These are phyloP conservation scores for Linnemannia hyalina DNA, from an alignment of 192 early-diverging fungal genomes.

Conservation along the genomic window DNA sequence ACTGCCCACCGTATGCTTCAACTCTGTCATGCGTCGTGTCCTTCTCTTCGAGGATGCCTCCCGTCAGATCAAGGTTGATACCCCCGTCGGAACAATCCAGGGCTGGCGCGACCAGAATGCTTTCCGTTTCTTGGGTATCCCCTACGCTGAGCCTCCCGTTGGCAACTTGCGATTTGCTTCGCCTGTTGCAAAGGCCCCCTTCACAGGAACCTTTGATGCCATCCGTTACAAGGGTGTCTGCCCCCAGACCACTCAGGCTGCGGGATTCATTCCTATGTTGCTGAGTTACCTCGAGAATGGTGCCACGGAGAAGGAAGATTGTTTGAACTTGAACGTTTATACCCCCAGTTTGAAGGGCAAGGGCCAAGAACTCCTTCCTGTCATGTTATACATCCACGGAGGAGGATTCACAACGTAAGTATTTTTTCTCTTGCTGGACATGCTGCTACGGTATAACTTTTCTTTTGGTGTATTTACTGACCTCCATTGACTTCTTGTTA, in stretches of 20 bases:
- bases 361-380: slow-evolving; percentile 59
- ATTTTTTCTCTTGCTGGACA: too few species aligned
- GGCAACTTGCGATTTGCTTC: slow-evolving; percentile 58
- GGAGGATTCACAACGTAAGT: slow-evolving; percentile 63
- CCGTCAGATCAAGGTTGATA: slow-evolving; percentile 50
- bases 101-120: slow-evolving; percentile 49
- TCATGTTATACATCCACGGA: slow-evolving; percentile 73
- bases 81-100: slow-evolving; percentile 35
- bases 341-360: slow-evolving; percentile 52
- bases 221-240: slow-evolving; percentile 43
- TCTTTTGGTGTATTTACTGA: too few species aligned
- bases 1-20: slow-evolving; percentile 39
- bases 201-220: slow-evolving; percentile 28
- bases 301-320: slow-evolving; percentile 63
- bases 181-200: slow-evolving; percentile 54
- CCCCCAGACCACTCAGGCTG: slow-evolving; percentile 44
- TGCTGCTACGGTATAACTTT: too few species aligned
- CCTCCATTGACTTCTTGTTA: too few species aligned
- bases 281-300: slow-evolving; percentile 34
- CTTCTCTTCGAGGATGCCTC: slow-evolving; percentile 49
- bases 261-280: slow-evolving; percentile 28
- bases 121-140: slow-evolving; percentile 61
- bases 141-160: slow-evolving; percentile 62
- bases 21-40: slow-evolving; percentile 40
- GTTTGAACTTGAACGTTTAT: slow-evolving; percentile 68